phyloP scores from a whole-genome alignment of 768 basidiomycete species.

The Mycena vulgaris region DNA sequence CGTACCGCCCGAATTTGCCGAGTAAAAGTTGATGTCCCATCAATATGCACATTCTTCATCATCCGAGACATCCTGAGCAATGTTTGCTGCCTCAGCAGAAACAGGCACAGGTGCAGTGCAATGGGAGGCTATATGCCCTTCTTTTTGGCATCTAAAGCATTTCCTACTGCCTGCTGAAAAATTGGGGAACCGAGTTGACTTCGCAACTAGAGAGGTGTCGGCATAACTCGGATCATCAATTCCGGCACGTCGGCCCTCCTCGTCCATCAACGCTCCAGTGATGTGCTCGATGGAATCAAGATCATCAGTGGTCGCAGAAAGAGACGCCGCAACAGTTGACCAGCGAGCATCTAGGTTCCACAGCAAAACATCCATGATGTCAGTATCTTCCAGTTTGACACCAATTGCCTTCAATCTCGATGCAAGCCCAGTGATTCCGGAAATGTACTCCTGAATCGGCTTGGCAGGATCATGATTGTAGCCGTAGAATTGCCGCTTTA shows the following conservation, averaged over 20 bases:
- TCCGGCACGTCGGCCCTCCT: background rate
- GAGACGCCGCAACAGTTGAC: slow-evolving; percentile 4
- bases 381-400: slow-evolving; percentile 7
- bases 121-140: slow-evolving; percentile 16
- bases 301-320: slow-evolving; percentile 3
- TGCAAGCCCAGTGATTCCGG: slow-evolving; percentile 4
- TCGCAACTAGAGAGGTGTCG: too few species aligned
- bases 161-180: background rate
- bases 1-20: too few species aligned
- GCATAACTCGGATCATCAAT: background rate
- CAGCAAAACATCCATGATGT: slow-evolving; percentile 13
- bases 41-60: too few species aligned
- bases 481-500: slow-evolving; percentile 42
- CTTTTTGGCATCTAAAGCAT: slow-evolving; percentile 11
- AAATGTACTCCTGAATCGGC: slow-evolving; percentile 10
- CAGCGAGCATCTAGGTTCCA: background rate
- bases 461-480: background rate
- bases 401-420: slow-evolving; percentile 13
- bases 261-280: slow-evolving; percentile 9
- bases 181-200: too few species aligned
- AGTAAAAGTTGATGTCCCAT: too few species aligned
- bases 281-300: background rate
- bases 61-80: too few species aligned
- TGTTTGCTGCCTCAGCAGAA: background rate
- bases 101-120: slow-evolving; percentile 10